Base-by-base conservation (phyloP, 2,329 filamentous ascomycete genomes). In the Aaosphaeria pasadenensis region DNA sequence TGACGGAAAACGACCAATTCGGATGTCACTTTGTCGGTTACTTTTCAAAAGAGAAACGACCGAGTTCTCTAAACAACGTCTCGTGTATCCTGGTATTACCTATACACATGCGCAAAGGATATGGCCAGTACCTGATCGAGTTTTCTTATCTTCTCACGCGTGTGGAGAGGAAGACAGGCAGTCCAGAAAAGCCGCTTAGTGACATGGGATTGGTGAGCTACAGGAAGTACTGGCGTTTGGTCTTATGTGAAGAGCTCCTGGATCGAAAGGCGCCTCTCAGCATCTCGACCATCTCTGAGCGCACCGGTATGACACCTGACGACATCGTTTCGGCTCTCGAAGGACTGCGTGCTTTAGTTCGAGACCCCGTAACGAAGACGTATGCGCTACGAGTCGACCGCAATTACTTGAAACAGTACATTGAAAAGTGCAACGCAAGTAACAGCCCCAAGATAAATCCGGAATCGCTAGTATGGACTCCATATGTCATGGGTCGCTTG, bases 11-110 rank as follows among this genome's bases (percentile, higher is more conserved):
- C 59, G 89, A 96, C 63, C 87, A 94, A 47, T 82, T 87, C 13
- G 92, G 92, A 13, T 96, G 94, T 65, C 94, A 96, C 67, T 94
- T 99, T 58, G 92, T 97, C 29, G 94, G 94, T n/a, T 99, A 99
- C 67, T 99, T 99, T 63, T 97, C 94, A 44, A 99, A 99, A 69
- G 94, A 99, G 73, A 99, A 99, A 73, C 82, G 95, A 39, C 87
- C 90, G 2, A 92, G 89, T 70, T 95, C 91, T 52, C 87, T 91
- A 59, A 97, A 99, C 71, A 99, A 99, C 56, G 94, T 99, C 42
- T 96, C 91, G 6, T 99, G 94, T 71, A 99, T 99, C 58, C 76
- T 99, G 42, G 96, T 95, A 4, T 76, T 99, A 36, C 94, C 94
- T 0, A 96, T 97, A 46, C 94, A 97, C 66, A 92, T 96, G 74